A percentile compares a stretch with the other conserved stretches of the same genome.
Conservation (phyloP, 768 basidiomycete species). For the Pleurotus pulmonarius region DNA sequence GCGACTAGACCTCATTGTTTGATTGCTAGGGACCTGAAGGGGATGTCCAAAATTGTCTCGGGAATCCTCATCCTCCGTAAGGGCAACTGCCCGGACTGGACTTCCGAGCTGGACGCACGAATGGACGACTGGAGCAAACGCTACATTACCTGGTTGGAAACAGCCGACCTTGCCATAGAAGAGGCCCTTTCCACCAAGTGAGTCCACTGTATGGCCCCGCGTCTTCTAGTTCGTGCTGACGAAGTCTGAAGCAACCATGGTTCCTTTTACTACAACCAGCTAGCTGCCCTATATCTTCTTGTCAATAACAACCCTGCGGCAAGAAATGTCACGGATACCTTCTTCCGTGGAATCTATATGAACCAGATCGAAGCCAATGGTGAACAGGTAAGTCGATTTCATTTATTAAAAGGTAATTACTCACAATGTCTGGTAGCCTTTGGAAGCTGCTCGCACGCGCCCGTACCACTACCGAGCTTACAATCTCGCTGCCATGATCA, state of each 20-base stretch:
- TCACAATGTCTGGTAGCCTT: conserved; percentile 33
- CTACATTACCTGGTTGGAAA: conserved; percentile 56
- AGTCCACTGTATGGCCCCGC: conserved; percentile 7
- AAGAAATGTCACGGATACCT: conserved; percentile 38
- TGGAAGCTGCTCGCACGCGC: conserved; percentile 56
- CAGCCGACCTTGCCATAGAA: conserved; percentile 40
- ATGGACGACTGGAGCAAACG: conserved; percentile 48
- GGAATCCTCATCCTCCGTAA: conserved; percentile 52
- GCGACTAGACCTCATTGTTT: neutral
- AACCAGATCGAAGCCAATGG: conserved; percentile 53
- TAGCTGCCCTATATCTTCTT: conserved; percentile 52
- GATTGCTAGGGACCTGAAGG: conserved; percentile 47
- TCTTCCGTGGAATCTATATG: conserved; percentile 47
- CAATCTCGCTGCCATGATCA: conserved; percentile 67
- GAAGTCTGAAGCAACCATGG: conserved; percentile 54
- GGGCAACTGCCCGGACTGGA: conserved; percentile 49
- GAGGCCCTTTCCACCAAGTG: conserved; percentile 50
- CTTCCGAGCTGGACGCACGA: conserved; percentile 41
- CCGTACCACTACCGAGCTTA: conserved; percentile 68
- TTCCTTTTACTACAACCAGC: conserved; percentile 59
- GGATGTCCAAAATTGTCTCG: conserved; percentile 51
- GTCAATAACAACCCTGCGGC: conserved; percentile 49
- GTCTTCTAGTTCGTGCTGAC: neutral
- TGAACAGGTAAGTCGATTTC: conserved; percentile 41
- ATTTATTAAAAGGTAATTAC: neutral